Base-by-base conservation (phyloP, 768 basidiomycete genomes). In the Cystofilobasidium macerans region DNA sequence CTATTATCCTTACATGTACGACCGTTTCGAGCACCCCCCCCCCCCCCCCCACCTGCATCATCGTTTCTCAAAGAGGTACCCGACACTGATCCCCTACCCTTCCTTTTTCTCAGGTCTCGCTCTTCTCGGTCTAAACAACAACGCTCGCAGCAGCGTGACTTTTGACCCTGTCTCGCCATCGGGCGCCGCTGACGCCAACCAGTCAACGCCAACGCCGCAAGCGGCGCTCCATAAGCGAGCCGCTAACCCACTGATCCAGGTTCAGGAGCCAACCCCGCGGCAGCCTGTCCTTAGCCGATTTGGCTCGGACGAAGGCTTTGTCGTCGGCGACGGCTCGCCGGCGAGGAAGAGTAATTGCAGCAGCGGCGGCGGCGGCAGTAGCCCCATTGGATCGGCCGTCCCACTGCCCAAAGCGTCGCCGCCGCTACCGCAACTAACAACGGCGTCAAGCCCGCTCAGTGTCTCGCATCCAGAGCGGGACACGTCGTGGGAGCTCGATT, bases 11-110 rank as follows among this genome's bases (percentile, higher is more conserved):
- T n/a, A 56, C 40, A 57, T 45, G 63, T 64, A 64, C 63, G 63
- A 64, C 30, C 61, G n/a, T 32, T 28, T n/a, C 56, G 63, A 64
- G 63, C 63, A 64, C 63, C 40, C 61, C 61, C 32, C 35, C n/a
- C 9, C 53, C 54, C 43, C 43, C 22, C 13, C 32, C 51, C 62
- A n/a, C n/a, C n/a, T n/a, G n/a, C n/a, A n/a, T n/a, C n/a, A n/a
- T n/a, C n/a, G n/a, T n/a, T n/a, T n/a, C n/a, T n/a, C n/a, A n/a
- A n/a, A n/a, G n/a, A n/a, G n/a, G n/a, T n/a, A n/a, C n/a, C n/a
- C n/a, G n/a, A n/a, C n/a, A n/a, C n/a, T n/a, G n/a, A n/a, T n/a
- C n/a, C n/a, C n/a, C n/a, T n/a, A n/a, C n/a, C n/a, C n/a, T n/a
- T n/a, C n/a, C n/a, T n/a, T n/a, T n/a, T n/a, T n/a, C n/a, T n/a